phyloP scores from a whole-genome alignment of 2,329 filamentous ascomycete genomes.

The Trichoderma atrobrunneum region DNA sequence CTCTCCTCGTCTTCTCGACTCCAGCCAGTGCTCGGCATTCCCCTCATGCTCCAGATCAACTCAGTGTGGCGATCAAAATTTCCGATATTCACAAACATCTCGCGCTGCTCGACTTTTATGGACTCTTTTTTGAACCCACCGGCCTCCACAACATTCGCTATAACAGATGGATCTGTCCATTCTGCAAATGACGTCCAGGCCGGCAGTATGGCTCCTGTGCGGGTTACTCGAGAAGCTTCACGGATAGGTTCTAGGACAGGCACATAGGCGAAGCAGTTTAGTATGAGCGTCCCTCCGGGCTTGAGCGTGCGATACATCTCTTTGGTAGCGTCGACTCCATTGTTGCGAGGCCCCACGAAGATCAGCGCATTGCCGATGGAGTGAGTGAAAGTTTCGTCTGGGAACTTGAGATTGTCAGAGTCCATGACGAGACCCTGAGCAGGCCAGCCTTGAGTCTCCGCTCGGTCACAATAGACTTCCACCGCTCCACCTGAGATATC shows the following conservation, averaged over 20 bases:
- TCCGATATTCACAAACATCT: conserved; percentile 13
- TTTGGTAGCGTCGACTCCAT: not conserved
- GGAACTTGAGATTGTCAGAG: conserved; percentile 3
- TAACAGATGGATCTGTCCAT: conserved; percentile 1
- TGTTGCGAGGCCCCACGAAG: conserved; percentile 10
- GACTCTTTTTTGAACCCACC: conserved; percentile 8
- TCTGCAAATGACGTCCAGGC: conserved; percentile 4
- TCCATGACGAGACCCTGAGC: conserved; percentile 9
- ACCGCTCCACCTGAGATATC: conserved; percentile 2
- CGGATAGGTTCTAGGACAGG: conserved; percentile 3
- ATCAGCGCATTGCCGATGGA: conserved; percentile 5
- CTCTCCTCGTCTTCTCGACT: conserved; percentile 4
- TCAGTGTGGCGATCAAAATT: not conserved
- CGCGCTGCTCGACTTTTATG: not conserved
- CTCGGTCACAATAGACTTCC: not conserved
- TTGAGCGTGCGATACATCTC: conserved; percentile 14
- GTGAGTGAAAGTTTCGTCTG: conserved; percentile 9
- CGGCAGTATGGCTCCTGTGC: not conserved
- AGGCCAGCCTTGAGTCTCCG: not conserved
- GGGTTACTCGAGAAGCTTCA: conserved; percentile 7
- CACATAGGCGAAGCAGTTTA: conserved; percentile 4
- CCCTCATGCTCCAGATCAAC: conserved; percentile 13
- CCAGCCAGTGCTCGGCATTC: conserved; percentile 9
- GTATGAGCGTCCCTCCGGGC: conserved; percentile 7
- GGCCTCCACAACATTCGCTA: conserved; percentile 5